A percentile compares a stretch with the other conserved stretches of the same genome.
Evolutionary conservation across 352 stramenopile genomes (phyloP).

Genomic region (Pythium guiyangense): DNA sequence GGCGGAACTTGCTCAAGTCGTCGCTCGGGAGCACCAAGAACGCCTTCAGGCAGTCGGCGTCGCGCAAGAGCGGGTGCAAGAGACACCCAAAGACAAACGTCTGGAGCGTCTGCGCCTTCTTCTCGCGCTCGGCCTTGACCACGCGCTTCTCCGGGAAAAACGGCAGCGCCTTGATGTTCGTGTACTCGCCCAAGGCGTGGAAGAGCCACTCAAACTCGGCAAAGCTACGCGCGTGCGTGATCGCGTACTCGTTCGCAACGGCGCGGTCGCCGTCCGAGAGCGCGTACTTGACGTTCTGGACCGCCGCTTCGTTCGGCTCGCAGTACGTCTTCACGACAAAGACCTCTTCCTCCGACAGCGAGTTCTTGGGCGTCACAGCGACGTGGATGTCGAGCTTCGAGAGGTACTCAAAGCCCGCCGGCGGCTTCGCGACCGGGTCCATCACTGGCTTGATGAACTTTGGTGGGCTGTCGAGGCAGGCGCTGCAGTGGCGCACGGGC

Average conservation of each 20-base stretch:
- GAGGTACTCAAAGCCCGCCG: constrained; percentile 80
- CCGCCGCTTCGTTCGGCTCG: constrained; percentile 57
- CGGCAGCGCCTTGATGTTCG: constrained; percentile 77
- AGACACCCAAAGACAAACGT: constrained; percentile 80
- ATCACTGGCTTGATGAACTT: constrained; percentile 79
- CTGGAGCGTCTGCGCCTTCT: constrained; percentile 48
- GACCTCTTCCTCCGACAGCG: constrained; percentile 45
- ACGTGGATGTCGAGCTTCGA: constrained; percentile 81
- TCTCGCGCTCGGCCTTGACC: constrained; percentile 40
- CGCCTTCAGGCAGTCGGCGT: constrained; percentile 77
- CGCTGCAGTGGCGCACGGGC: constrained; percentile 76
- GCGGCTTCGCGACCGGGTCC: constrained; percentile 70
- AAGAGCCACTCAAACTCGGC: constrained; percentile 85
- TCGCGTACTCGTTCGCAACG: constrained; percentile 80
- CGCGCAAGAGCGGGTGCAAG: constrained; percentile 73
- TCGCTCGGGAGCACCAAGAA: constrained; percentile 75
- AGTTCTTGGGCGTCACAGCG: constrained; percentile 36
- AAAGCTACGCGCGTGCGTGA: constrained; percentile 59
- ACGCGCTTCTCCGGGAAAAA: constrained; percentile 75
- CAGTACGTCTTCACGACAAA: constrained; percentile 82
- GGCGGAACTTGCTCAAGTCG: constrained; percentile 70
- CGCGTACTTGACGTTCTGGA: constrained; percentile 44
- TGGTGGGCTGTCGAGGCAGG: constrained; percentile 72
- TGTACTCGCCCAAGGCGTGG: constrained; percentile 63
- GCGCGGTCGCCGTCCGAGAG: constrained; percentile 55